Base-by-base conservation (phyloP, 1,139 yeast species). In the Kurtzmaniella quercitrusa region DNA sequence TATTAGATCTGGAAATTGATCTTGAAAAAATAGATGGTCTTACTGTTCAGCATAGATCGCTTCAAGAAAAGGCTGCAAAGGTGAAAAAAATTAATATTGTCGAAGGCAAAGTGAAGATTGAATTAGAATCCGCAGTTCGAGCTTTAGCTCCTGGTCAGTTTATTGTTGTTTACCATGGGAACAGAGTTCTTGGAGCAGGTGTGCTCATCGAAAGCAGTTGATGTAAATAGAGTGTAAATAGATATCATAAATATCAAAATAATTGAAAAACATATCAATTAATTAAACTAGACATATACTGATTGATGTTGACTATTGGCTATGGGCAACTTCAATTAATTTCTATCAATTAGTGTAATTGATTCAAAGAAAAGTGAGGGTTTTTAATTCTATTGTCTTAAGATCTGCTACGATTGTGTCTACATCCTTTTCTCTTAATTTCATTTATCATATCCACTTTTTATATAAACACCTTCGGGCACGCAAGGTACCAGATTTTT, bases 61-160 rank as follows among this genome's bases (percentile, higher is more conserved):
- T 88, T 21, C 94, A 85, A 55, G 59, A 61, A 2, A 85, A 89
- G 0, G 60, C 61, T 12, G 50, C 58, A 2, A 60, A 73, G 5
- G 48, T 62, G 2, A 52, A 53, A 9, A 38, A 47, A 2, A 38
- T 55, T 1, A 44, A 47, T 1, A 48, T 46, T 1, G 49, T 43
- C 5, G 20, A 19, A 9, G 37, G 36, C 47, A 42, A 45, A 3
- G 40, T 67, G 5, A 45, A 50, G 2, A 60, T 84, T 20, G 54
- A 51, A 18, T 64, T 86, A 32, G 48, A 49, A 1, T 62, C 68
- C 3, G 60, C 65, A 28, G 80, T 78, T 32, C 65, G 91, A 40
- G 96, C 96, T 0, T 78, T 93, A 57, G 93, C 97, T 0, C 88
- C 94, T 0, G 98, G 98, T 0, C 98, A 93, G 59, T 83, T 78